Percentiles rank a stretch among this genome's conserved stretches.
These are phyloP conservation scores for Populus trichocarpa DNA, from an alignment of 441 rosid species.

Conservation along the genomic window DNA sequence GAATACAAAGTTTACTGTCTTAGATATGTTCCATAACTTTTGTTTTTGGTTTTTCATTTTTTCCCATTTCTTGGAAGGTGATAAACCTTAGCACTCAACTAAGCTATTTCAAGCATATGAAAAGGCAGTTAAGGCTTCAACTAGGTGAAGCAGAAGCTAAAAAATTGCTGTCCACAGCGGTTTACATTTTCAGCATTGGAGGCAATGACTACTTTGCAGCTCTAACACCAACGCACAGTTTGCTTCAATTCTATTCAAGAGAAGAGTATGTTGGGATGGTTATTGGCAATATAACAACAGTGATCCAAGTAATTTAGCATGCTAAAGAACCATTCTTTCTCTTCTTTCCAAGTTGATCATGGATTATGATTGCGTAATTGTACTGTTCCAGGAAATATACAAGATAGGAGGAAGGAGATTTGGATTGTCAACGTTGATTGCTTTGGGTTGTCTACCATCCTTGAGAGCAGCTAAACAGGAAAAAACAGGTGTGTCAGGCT, in stretches of 20 bases:
- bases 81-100: slow-evolving; percentile 36
- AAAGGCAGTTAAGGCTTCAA: slow-evolving; percentile 20
- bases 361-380: background rate
- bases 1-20: background rate
- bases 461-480: background rate
- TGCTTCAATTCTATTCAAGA: slow-evolving; percentile 24
- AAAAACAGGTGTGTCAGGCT: background rate
- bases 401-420: slow-evolving; percentile 25
- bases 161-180: slow-evolving; percentile 10
- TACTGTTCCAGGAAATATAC: slow-evolving; percentile 17
- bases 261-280: slow-evolving; percentile 26
- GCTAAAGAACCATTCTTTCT: background rate
- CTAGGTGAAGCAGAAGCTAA: slow-evolving; percentile 34
- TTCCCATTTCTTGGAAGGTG: slow-evolving; percentile 14
- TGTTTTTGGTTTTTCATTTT: no score
- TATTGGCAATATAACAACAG: slow-evolving; percentile 21
- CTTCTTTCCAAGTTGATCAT: background rate
- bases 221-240: slow-evolving; percentile 13
- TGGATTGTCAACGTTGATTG: slow-evolving; percentile 4
- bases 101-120: slow-evolving; percentile 34
- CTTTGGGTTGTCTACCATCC: slow-evolving; percentile 10
- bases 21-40: background rate
- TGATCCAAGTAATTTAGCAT: slow-evolving; percentile 10
- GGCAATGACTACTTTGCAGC: slow-evolving; percentile 35
- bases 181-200: slow-evolving; percentile 28